phyloP scores from a whole-genome alignment of 768 basidiomycete genomes.

The Lactarius sp. region DNA sequence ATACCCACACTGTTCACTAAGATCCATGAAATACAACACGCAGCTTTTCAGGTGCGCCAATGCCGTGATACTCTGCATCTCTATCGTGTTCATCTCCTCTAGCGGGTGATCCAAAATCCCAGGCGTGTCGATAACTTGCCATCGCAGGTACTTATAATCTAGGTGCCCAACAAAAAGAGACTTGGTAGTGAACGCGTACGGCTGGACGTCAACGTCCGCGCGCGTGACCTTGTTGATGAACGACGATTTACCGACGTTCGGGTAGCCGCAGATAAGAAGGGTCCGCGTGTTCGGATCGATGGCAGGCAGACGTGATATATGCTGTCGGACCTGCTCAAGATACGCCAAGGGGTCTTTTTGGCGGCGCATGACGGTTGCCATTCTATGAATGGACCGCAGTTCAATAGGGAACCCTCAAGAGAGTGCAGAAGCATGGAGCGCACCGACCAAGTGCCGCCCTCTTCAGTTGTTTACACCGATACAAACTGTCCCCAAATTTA shows the following conservation, averaged over 20 bases:
- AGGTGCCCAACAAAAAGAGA: slow-evolving; percentile 97
- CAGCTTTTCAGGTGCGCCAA: slow-evolving; percentile 93
- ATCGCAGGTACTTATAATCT: slow-evolving; percentile 98
- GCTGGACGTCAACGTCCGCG: slow-evolving; percentile 98
- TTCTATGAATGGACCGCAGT: slow-evolving; percentile 43
- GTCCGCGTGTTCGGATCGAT: slow-evolving; percentile 99
- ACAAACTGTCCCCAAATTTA: slow-evolving; percentile 97
- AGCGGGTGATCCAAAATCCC: slow-evolving; percentile 97
- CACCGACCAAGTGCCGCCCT: slow-evolving; percentile 94
- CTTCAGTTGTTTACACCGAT: slow-evolving; percentile 98
- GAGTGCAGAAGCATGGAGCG: slow-evolving; percentile 32
- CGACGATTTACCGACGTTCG: slow-evolving; percentile 98
- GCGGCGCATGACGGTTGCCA: slow-evolving; percentile 98
- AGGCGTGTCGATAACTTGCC: slow-evolving; percentile 99
- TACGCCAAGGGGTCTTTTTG: slow-evolving; percentile 99
- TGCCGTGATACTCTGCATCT: slow-evolving; percentile 99
- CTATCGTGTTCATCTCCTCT: slow-evolving; percentile 99
- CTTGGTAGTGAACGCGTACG: slow-evolving; percentile 99
- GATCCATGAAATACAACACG: slow-evolving; percentile 97
- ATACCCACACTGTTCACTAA: slow-evolving; percentile 98
- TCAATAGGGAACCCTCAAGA: background rate
- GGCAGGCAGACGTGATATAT: slow-evolving; percentile 95
- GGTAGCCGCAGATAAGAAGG: slow-evolving; percentile 96
- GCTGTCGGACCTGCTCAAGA: slow-evolving; percentile 98
- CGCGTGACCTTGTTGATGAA: slow-evolving; percentile 99